Conservation (phyloP, 306 rosid genomes). For the Gastrolobium bilobum region DNA sequence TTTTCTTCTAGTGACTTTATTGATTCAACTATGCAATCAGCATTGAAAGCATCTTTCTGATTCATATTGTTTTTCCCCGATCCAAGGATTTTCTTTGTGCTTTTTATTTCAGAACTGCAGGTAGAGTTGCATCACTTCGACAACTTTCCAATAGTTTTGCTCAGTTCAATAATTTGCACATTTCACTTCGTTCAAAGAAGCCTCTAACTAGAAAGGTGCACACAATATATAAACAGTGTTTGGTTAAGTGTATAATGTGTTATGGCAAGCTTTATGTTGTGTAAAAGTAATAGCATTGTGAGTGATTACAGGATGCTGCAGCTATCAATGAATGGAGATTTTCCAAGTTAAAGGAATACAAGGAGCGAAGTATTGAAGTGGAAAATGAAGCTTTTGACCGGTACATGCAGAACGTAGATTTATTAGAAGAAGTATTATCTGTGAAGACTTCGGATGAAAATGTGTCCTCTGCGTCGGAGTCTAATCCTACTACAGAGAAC, state of each 20-base stretch:
- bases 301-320: conserved; percentile 83
- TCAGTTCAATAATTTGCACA: conserved; percentile 85
- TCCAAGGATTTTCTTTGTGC: conserved; percentile 42
- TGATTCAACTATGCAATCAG: conserved; percentile 37
- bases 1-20: conserved; percentile 18
- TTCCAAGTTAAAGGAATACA: conserved; percentile 85
- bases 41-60: conserved; percentile 33
- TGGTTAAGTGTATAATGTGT: conserved; percentile 23
- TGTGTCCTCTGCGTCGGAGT: conserved; percentile 55
- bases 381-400: conserved; percentile 92
- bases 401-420: conserved; percentile 83
- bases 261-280: conserved; percentile 15
- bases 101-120: conserved; percentile 72
- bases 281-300: conserved; percentile 50
- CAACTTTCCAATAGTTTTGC: conserved; percentile 92
- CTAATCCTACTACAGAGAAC: conserved; percentile 59
- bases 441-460: conserved; percentile 63
- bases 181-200: conserved; percentile 80
- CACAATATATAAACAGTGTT: conserved; percentile 32
- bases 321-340: conserved; percentile 95
- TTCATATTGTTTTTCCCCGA: conserved; percentile 18
- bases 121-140: conserved; percentile 80
- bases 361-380: conserved; percentile 72
- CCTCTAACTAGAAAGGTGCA: conserved; percentile 90
- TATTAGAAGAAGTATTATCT: conserved; percentile 85